Evolutionary conservation across 2,329 filamentous ascomycete genomes (phyloP).

Genomic region (Ophioceras dolichostomum): DNA sequence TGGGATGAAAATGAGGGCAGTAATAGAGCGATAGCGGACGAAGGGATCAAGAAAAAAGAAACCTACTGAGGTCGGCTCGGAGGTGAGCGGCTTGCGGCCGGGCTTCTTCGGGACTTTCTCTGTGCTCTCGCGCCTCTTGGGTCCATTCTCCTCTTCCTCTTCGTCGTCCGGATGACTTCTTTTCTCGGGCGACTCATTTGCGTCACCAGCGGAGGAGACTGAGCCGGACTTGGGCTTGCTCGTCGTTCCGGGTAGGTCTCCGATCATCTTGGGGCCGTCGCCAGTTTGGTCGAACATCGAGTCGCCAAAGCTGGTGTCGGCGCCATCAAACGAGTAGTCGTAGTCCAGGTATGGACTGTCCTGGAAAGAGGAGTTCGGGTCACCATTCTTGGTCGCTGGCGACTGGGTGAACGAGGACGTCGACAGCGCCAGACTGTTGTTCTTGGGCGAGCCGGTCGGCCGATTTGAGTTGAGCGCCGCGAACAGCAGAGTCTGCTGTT

Average conservation of each 20-base stretch:
- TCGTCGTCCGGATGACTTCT: slow-evolving; percentile 60
- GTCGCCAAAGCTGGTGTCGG: slow-evolving; percentile 64
- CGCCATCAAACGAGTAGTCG: slow-evolving; percentile 59
- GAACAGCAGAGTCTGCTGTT: slow-evolving; percentile 65
- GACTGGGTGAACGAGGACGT: slow-evolving; percentile 37
- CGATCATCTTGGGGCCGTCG: slow-evolving; percentile 58
- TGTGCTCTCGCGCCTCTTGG: slow-evolving; percentile 68
- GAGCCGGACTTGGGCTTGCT: slow-evolving; percentile 30
- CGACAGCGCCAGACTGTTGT: slow-evolving; percentile 27
- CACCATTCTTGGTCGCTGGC: slow-evolving; percentile 30
- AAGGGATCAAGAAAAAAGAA: too few relatives aligned
- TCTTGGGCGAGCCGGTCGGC: slow-evolving; percentile 22
- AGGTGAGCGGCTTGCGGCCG: slow-evolving; percentile 87
- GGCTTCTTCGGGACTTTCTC: slow-evolving; percentile 91
- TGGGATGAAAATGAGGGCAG: too few relatives aligned
- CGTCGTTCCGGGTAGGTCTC: slow-evolving; percentile 38
- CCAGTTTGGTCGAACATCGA: slow-evolving; percentile 33
- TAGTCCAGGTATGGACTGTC: slow-evolving; percentile 80
- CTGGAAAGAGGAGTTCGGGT: slow-evolving; percentile 36
- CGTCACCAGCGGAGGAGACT: slow-evolving; percentile 47
- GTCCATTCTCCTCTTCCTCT: slow-evolving; percentile 44
- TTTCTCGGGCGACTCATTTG: slow-evolving; percentile 51
- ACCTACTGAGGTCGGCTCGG: slow-evolving; percentile 90
- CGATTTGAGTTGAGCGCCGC: slow-evolving; percentile 65
- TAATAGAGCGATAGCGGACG: too few relatives aligned